A percentile compares a stretch with the other conserved stretches of the same genome.
Conservation (phyloP, 2,329 filamentous ascomycete genomes). For the Colletotrichum sp. region DNA sequence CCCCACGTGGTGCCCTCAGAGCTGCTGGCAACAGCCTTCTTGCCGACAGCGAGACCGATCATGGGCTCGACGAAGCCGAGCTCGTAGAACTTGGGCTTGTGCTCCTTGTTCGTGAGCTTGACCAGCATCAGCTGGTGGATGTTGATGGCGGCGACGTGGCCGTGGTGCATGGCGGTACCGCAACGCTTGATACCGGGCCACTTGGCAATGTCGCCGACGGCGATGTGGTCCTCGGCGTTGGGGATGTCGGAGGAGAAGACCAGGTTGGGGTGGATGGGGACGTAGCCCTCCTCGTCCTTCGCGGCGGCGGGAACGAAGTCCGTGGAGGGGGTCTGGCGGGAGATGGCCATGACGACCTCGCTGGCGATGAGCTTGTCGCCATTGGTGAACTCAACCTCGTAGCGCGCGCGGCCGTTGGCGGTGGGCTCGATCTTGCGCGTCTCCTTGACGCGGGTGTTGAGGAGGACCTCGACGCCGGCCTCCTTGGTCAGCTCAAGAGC, state of each 20-base stretch:
- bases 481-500: constrained; percentile 64
- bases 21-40: constrained; percentile 69
- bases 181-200: constrained; percentile 85
- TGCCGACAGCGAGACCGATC: constrained; percentile 76
- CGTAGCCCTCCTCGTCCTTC: constrained; percentile 68
- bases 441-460: constrained; percentile 62
- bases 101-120: constrained; percentile 32
- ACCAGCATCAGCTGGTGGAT: constrained; percentile 66
- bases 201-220: constrained; percentile 69
- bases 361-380: constrained; percentile 65
- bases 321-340: constrained; percentile 66
- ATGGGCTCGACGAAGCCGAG: constrained; percentile 64
- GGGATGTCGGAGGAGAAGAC: constrained; percentile 58
- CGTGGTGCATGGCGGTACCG: constrained; percentile 77
- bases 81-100: constrained; percentile 50
- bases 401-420: constrained; percentile 42
- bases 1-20: constrained; percentile 63
- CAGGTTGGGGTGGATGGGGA: constrained; percentile 65
- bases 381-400: constrained; percentile 63
- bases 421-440: constrained; percentile 45
- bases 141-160: constrained; percentile 69
- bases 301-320: constrained; percentile 63
- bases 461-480: constrained; percentile 67
- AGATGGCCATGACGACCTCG: constrained; percentile 73
- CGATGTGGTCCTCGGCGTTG: constrained; percentile 68